Evolutionary conservation across 2,329 filamentous ascomycete species (phyloP).

Genomic region (Madurella mycetomatis): DNA sequence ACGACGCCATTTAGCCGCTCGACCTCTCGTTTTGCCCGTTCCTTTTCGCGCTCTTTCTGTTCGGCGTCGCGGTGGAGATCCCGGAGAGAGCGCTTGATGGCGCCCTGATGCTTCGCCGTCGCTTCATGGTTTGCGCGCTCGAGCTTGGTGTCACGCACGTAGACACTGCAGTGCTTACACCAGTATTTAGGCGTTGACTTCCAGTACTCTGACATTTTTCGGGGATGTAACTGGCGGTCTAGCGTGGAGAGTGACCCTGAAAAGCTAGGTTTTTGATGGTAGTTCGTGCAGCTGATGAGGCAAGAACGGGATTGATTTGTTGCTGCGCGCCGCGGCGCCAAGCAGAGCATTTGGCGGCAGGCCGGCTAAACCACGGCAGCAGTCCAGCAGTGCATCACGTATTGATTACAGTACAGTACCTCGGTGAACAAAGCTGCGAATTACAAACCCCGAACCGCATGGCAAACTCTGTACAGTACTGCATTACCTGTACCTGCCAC

Average conservation of each 20-base stretch:
- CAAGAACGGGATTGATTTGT: too few species aligned
- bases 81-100: constrained; percentile 82
- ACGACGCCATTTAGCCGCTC: constrained; percentile 79
- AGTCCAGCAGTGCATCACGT: too few species aligned
- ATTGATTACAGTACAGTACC: too few species aligned
- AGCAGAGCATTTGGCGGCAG: neutral
- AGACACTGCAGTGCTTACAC: constrained; percentile 94
- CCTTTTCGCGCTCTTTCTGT: constrained; percentile 72
- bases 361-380: neutral
- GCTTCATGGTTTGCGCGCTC: constrained; percentile 87
- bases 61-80: constrained; percentile 84
- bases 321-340: too few species aligned
- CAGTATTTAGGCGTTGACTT: constrained; percentile 96
- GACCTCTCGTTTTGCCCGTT: constrained; percentile 77
- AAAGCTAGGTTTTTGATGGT: too few species aligned
- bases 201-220: constrained; percentile 93
- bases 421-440: too few species aligned
- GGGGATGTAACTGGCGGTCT: too few species aligned
- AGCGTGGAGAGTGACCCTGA: too few species aligned
- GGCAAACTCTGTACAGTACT: too few species aligned
- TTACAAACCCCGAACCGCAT: too few species aligned
- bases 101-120: constrained; percentile 77
- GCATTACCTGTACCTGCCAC: too few species aligned
- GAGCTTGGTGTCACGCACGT: constrained; percentile 86
- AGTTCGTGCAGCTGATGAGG: too few species aligned